These are phyloP conservation scores for Cutaneotrichosporon sp. DNA, from an alignment of 1,284 basidiomycete species.

Conservation along the genomic window DNA sequence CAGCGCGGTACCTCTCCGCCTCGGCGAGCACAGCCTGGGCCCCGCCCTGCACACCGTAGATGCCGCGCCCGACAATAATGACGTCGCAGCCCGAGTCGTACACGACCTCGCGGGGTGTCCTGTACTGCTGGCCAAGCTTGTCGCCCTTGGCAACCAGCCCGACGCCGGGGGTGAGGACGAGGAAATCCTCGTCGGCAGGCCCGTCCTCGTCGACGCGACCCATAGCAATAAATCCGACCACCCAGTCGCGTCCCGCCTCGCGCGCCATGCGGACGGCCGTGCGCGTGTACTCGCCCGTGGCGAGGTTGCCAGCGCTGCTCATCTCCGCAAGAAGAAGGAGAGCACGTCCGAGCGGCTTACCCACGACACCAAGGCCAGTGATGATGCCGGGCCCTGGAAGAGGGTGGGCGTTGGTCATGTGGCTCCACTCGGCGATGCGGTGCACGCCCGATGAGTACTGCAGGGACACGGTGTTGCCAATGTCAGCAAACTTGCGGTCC, in stretches of 20 bases:
- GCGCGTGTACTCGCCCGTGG: slow-evolving; percentile 79
- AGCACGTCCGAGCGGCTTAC: slow-evolving; percentile 78
- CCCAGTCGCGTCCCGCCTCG: slow-evolving; percentile 70
- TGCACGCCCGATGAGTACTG: slow-evolving; percentile 94
- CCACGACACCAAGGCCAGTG: slow-evolving; percentile 79
- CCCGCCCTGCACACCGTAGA: slow-evolving; percentile 70
- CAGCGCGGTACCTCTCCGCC: slow-evolving; percentile 77
- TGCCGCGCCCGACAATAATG: slow-evolving; percentile 95
- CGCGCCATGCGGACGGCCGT: slow-evolving; percentile 85
- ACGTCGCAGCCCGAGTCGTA: slow-evolving; percentile 86
- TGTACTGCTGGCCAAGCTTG: slow-evolving; percentile 92
- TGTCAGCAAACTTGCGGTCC: slow-evolving; percentile 99
- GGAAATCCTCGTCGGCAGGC: slow-evolving; percentile 67
- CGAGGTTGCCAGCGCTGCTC: slow-evolving; percentile 86
- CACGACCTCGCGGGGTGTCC: slow-evolving; percentile 84
- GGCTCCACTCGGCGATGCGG: slow-evolving; percentile 92
- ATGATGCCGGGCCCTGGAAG: slow-evolving; percentile 94
- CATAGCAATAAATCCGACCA: slow-evolving; percentile 94
- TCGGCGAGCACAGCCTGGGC: slow-evolving; percentile 65
- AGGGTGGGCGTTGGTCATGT: slow-evolving; percentile 95
- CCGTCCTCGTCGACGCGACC: slow-evolving; percentile 69
- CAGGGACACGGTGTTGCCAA: slow-evolving; percentile 93
- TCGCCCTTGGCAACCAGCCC: slow-evolving; percentile 81
- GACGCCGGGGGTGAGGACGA: slow-evolving; percentile 91
- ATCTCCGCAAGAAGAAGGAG: slow-evolving; percentile 94